Evolutionary conservation across 306 rosid species (phyloP), one percentile per base, ranked within the genome.

Genomic region (Trifolium repens): DNA sequence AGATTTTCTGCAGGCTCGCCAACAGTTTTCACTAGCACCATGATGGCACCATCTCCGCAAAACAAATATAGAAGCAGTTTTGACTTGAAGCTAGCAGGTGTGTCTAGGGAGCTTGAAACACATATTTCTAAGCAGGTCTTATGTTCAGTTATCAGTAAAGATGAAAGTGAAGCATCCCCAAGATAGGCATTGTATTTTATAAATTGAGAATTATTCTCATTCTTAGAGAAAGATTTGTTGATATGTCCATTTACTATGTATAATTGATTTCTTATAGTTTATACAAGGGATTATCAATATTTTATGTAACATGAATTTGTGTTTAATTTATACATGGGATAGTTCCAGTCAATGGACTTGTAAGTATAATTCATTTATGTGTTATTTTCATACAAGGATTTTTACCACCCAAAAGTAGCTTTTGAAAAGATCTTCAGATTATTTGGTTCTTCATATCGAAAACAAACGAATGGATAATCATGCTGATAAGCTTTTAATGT

Each of bases 31-130:
- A 58, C 91, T 40, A 81, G 84, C 72, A 80, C 80, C 76, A 39
- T 79, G 52, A 72, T 86, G 19, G 50, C 91, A 5, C 46, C 91
- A 5, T 91, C 98, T 7, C 98, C 97, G 9, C 85, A 90, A 67
- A 84, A 90, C 55, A 94, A 88, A 74, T 94, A 91, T 73, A 82
- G 83, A 79, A 74, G 85, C 84, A 91, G 90, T 76, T 94, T 94
- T 80, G 97, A 94, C 87, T 83, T 94, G 88, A 92, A 94, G 80
- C 79, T 94, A 67, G 85, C 96, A 12, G 91, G 87, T 61, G 90
- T 94, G 76, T 92, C 99, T 39, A 90, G 87, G 79, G 96, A 96
- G 91, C 97, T 96, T 43, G 99, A 96, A 79, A 96, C 91, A 67
- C 96, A 92, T 79, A 92, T 92, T 76, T 96, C 99, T 65, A 84